These are phyloP conservation scores for Arthrinium phaeospermum DNA, from an alignment of 2,329 filamentous ascomycete genomes.

Conservation along the genomic window DNA sequence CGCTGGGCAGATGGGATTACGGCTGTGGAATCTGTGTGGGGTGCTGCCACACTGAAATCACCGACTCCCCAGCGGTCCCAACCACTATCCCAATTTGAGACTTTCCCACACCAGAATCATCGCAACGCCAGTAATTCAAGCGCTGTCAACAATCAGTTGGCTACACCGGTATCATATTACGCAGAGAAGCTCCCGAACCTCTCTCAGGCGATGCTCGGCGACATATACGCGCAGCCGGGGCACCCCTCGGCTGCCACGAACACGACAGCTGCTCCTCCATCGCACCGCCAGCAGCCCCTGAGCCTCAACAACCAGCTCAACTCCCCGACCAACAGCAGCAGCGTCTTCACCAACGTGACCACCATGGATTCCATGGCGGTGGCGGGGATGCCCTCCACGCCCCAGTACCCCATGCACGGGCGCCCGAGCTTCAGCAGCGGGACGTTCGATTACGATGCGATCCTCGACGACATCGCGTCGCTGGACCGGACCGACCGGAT, in stretches of 20 bases:
- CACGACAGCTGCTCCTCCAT: not conserved
- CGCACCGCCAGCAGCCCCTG: not conserved
- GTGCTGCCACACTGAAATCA: not conserved
- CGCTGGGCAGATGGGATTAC: constrained; percentile 26
- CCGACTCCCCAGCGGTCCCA: not conserved
- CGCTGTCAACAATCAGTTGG: constrained; percentile 6
- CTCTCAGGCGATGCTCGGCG: not conserved
- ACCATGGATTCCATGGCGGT: not conserved
- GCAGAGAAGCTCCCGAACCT: constrained; percentile 18
- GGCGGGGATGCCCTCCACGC: constrained; percentile 6
- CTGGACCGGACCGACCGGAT: constrained; percentile 55
- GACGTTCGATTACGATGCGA: constrained; percentile 54
- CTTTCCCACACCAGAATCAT: not conserved
- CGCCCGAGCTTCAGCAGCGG: constrained; percentile 32
- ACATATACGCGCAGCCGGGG: not conserved
- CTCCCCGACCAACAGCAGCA: not conserved
- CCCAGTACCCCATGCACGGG: constrained; percentile 25
- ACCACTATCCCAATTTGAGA: not conserved
- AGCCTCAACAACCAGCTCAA: not conserved
- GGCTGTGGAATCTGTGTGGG: constrained; percentile 28
- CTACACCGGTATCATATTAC: constrained; percentile 19
- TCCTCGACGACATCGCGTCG: constrained; percentile 59
- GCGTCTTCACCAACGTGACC: not conserved
- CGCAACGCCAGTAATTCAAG: not conserved
- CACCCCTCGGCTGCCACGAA: not conserved